These are phyloP conservation scores for Phytophthora rubi DNA, from an alignment of 352 stramenopile genomes.

Conservation along the genomic window DNA sequence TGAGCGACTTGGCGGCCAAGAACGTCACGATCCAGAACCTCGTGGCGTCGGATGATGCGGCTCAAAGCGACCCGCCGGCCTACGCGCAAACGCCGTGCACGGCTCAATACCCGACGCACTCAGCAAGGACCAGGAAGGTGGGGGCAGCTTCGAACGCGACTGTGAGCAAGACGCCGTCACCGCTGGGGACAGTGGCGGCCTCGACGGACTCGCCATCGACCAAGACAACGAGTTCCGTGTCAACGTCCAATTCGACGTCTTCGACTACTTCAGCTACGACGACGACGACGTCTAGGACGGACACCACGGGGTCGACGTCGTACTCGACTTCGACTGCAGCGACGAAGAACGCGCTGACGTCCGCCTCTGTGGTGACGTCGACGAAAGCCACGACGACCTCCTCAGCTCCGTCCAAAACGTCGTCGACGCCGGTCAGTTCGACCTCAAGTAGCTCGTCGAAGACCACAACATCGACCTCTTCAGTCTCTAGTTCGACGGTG, in stretches of 20 bases:
- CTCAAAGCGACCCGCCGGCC: conserved; percentile 10
- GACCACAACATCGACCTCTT: conserved; percentile 11
- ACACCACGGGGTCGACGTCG: not conserved
- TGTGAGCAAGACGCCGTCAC: conserved; percentile 1
- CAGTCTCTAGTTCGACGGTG: conserved; percentile 4
- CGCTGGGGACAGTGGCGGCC: not conserved
- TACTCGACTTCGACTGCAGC: conserved; percentile 5
- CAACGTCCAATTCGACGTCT: conserved; percentile 1
- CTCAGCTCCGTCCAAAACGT: not conserved
- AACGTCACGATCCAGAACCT: conserved; percentile 49
- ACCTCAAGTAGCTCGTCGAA: conserved; percentile 19
- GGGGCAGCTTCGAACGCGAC: conserved; percentile 4
- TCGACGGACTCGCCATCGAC: not conserved
- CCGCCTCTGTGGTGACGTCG: conserved; percentile 21
- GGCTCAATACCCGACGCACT: conserved; percentile 11
- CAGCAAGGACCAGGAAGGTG: not conserved
- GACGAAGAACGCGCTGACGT: conserved; percentile 14
- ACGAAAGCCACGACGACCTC: conserved; percentile 2
- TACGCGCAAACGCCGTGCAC: conserved; percentile 33
- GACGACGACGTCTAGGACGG: not conserved
- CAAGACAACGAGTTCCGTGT: not conserved
- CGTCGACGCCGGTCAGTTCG: conserved; percentile 6
- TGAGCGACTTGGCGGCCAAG: conserved; percentile 42
- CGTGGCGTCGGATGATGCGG: conserved; percentile 21
- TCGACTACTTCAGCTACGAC: not conserved